Conservation (phyloP, 345 rosid species). For the Euphorbia pulcherrima region DNA sequence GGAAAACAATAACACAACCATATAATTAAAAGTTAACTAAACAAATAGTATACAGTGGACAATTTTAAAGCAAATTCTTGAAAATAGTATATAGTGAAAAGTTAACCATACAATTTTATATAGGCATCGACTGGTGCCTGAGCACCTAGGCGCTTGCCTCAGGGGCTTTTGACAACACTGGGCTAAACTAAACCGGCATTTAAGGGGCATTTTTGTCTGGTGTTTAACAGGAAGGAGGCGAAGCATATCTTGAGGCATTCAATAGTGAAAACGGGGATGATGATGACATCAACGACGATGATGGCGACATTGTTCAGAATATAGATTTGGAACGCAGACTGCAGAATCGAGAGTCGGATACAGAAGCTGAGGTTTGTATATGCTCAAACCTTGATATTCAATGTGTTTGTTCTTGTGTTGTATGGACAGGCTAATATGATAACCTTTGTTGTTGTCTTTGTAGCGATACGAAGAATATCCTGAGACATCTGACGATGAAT, state of each 20-base stretch:
- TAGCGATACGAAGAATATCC: constrained; percentile 24
- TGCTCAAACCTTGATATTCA: not conserved
- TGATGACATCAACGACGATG: constrained; percentile 9
- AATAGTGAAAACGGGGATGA: constrained; percentile 14
- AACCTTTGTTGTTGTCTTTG: not conserved
- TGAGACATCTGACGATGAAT: constrained; percentile 27
- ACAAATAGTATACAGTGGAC: too few species aligned
- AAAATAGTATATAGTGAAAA: too few species aligned
- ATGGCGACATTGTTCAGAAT: constrained; percentile 1
- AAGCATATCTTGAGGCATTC: constrained; percentile 19
- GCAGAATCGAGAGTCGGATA: constrained; percentile 17
- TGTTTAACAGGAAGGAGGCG: constrained; percentile 47
- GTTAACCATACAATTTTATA: too few species aligned
- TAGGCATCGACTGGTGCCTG: too few species aligned
- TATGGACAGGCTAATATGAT: not conserved
- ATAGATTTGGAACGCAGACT: constrained; percentile 3
- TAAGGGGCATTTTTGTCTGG: not conserved
- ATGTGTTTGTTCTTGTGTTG: not conserved
- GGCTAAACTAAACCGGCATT: not conserved
- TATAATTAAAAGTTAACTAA: too few species aligned
- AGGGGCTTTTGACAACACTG: too few species aligned
- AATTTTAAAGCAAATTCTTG: too few species aligned
- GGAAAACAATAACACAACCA: too few species aligned
- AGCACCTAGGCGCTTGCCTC: too few species aligned
- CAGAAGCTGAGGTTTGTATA: constrained; percentile 17